These are phyloP conservation scores for Phytophthora macrochlamydospora DNA, from an alignment of 352 stramenopile species.

Conservation along the genomic window DNA sequence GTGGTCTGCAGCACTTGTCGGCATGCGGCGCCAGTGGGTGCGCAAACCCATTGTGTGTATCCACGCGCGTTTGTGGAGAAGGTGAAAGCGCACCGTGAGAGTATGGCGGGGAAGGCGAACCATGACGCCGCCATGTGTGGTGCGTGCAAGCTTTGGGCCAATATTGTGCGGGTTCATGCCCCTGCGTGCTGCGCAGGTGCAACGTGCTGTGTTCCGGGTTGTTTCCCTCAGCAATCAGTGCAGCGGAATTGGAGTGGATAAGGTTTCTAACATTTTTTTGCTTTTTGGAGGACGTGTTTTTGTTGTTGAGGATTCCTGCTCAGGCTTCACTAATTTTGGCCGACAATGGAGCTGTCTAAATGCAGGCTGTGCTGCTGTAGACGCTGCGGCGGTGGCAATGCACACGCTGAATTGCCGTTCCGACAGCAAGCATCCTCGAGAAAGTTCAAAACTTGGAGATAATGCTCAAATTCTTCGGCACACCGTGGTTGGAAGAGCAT, in stretches of 20 bases:
- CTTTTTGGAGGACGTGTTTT: background rate
- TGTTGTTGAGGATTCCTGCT: background rate
- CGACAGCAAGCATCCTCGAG: too few relatives aligned
- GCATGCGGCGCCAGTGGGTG: conserved; percentile 40
- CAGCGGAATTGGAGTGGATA: background rate
- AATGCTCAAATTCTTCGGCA: conserved; percentile 60
- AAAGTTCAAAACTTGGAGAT: conserved; percentile 13
- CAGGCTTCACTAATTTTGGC: conserved; percentile 10
- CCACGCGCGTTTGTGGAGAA: conserved; percentile 63
- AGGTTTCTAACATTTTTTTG: conserved; percentile 12
- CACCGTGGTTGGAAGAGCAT: conserved; percentile 30
- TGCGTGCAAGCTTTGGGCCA: conserved; percentile 64
- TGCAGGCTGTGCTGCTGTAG: background rate
- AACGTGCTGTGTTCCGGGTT: conserved; percentile 50
- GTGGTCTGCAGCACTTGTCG: conserved; percentile 54
- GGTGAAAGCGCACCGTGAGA: conserved; percentile 42
- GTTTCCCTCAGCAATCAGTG: conserved; percentile 18
- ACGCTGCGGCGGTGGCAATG: background rate
- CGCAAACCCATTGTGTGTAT: conserved; percentile 56
- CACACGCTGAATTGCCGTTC: too few relatives aligned
- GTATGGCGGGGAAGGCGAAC: conserved; percentile 19
- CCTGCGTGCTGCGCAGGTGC: conserved; percentile 26
- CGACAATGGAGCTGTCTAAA: conserved; percentile 6
- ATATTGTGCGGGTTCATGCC: conserved; percentile 45
- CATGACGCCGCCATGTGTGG: conserved; percentile 48